Base-by-base conservation (phyloP, 106 monocot genomes). In the Xerophyta viscosa region DNA sequence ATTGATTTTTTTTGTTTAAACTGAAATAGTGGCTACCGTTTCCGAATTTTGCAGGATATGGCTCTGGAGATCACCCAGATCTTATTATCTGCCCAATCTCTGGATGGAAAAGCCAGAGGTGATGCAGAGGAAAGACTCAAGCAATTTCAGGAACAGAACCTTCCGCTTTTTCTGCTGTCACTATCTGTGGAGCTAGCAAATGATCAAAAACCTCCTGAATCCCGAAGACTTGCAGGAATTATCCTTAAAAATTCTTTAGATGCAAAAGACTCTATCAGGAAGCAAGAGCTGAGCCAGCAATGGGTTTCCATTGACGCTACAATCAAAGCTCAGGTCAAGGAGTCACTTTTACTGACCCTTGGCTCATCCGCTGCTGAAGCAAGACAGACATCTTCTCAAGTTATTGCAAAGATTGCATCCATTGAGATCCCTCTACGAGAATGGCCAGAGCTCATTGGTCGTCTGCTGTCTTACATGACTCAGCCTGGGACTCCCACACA, bases 231-330 rank as follows among this genome's bases (percentile, higher is more conserved):
- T 56, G 89, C 84, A 41, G 89, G 89, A 46, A 69, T 89, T 22
- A 67, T 89, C 15, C 77, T 89, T n/a, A 89, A 89, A 54, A 89
- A 89, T 53, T 76, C 80, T 1, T 58, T 89, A 33, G 89, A 89
- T 47, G 79, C 89, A 29, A 89, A 84, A 37, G 89, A 89, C 24
- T 39, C 70, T n/a, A 27, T 22, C 15, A 66, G 55, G 41, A 89
- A 84, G 50, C 66, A 60, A 23, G 69, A 71, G 45, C 61, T 84
- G 18, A 62, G 33, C 8, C 70, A 80, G 25, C 63, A 54, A 57
- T 89, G 89, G 89, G 61, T 89, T 20, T 48, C 20, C 44, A 37
- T 89, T 31, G 77, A 77, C 11, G 36, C 66, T 43, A 45, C 70
- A 6, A 51, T 71, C 13, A 89, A 84, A 72, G 33, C 47, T 21